A percentile compares a stretch with the other conserved stretches of the same genome.
phyloP scores from a whole-genome alignment of 371 early-diverging fungal species.

The Phascolomyces articulosus region DNA sequence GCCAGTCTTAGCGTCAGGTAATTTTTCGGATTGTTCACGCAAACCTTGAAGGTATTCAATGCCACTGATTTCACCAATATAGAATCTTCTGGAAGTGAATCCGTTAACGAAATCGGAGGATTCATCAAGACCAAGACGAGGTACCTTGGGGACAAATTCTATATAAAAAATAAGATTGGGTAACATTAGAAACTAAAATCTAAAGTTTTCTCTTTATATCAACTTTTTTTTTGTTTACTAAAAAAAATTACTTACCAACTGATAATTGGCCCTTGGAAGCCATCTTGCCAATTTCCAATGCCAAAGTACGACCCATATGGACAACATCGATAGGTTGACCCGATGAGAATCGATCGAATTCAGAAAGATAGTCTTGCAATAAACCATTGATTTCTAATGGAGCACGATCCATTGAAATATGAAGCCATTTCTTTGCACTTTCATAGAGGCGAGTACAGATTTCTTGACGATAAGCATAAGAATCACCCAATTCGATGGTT shows the following conservation, averaged over 20 bases:
- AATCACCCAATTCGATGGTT: constrained; percentile 78
- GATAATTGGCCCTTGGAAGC: constrained; percentile 52
- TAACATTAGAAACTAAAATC: no score
- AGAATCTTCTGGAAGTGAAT: constrained; percentile 58
- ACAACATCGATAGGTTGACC: constrained; percentile 51
- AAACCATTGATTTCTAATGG: constrained; percentile 67
- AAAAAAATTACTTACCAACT: constrained; percentile 28
- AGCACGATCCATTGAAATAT: constrained; percentile 49
- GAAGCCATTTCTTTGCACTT: constrained; percentile 73
- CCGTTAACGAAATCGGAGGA: constrained; percentile 64
- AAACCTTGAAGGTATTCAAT: constrained; percentile 41
- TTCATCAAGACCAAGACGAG: constrained; percentile 51
- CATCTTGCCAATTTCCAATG: constrained; percentile 70
- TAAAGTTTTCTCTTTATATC: no score
- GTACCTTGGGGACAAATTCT: constrained; percentile 50
- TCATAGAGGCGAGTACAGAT: constrained; percentile 68
- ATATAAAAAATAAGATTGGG: not conserved
- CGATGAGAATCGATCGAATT: constrained; percentile 51
- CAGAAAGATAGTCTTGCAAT: constrained; percentile 69
- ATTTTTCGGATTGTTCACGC: constrained; percentile 15
- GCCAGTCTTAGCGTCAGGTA: constrained; percentile 14
- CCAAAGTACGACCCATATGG: constrained; percentile 77
- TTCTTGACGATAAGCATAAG: constrained; percentile 73
- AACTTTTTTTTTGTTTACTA: no score
- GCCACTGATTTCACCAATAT: constrained; percentile 65